A percentile compares a stretch with the other conserved stretches of the same genome.
phyloP scores from a whole-genome alignment of 139 green algal genomes.

The Volvox africanus region DNA sequence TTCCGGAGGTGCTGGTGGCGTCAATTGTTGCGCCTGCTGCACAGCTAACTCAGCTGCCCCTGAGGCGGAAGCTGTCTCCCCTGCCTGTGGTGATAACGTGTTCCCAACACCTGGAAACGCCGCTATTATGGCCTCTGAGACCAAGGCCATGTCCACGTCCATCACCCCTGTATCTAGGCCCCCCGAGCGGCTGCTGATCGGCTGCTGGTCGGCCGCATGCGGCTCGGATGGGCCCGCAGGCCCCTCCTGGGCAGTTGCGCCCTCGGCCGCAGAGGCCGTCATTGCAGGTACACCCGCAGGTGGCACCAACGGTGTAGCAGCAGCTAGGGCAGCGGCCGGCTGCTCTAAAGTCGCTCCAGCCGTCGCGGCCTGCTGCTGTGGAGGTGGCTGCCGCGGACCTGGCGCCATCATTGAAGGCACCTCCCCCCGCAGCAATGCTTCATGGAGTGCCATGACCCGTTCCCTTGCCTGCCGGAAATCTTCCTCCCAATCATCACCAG shows the following conservation, averaged over 20 bases:
- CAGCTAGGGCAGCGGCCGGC: not conserved
- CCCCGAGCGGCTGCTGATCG: not conserved
- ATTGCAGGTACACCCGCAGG: not conserved
- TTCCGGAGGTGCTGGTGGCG: not conserved
- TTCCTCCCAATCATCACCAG: too few species aligned
- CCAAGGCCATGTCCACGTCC: constrained; percentile 19
- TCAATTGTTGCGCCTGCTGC: not conserved
- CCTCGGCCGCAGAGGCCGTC: not conserved
- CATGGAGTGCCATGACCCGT: not conserved
- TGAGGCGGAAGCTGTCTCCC: not conserved
- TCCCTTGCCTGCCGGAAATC: not conserved
- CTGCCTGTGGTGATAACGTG: not conserved
- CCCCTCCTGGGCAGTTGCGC: not conserved
- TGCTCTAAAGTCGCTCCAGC: constrained; percentile 20
- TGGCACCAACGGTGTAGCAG: not conserved
- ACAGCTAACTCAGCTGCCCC: not conserved
- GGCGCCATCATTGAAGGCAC: not conserved
- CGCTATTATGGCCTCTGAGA: constrained; percentile 20
- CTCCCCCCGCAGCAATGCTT: not conserved
- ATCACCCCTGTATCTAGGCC: not conserved
- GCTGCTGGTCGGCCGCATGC: not conserved
- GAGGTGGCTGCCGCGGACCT: constrained; percentile 15
- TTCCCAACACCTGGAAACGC: constrained; percentile 5
- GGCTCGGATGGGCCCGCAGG: too few species aligned
- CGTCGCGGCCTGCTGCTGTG: not conserved